Conservation (phyloP, 768 basidiomycete species). For the Boletellus sp. region DNA sequence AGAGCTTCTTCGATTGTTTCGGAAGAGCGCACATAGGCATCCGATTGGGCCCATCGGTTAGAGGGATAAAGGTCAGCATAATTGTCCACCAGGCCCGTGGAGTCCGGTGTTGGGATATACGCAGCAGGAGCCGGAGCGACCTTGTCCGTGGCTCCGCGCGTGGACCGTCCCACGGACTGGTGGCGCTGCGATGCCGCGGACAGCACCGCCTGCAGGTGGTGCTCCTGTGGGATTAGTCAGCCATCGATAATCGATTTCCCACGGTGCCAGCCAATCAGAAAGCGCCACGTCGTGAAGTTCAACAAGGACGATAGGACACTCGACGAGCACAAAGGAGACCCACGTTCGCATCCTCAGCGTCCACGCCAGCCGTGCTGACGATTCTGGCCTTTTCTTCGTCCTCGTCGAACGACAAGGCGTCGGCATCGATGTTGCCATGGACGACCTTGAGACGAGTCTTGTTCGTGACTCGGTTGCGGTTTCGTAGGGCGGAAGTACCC, state of each 20-base stretch:
- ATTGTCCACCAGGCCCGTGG: conserved; percentile 73
- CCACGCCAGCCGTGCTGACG: conserved; percentile 81
- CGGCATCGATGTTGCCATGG: conserved; percentile 77
- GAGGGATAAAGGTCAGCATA: conserved; percentile 41
- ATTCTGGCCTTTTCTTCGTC: conserved; percentile 83
- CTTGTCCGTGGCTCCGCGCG: conserved; percentile 34
- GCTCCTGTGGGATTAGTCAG: conserved; percentile 54
- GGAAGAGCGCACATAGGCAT: conserved; percentile 75
- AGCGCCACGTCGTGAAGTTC: conserved; percentile 39
- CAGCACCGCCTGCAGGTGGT: conserved; percentile 55
- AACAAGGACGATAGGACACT: conserved; percentile 41
- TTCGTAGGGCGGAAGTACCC: conserved; percentile 75
- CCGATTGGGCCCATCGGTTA: conserved; percentile 35
- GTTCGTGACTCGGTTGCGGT: conserved; percentile 89
- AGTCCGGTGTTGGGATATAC: conserved; percentile 92
- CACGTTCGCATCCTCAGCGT: conserved; percentile 92
- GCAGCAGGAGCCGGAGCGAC: conserved; percentile 45
- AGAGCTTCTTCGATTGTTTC: conserved; percentile 80
- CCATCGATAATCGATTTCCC: conserved; percentile 49
- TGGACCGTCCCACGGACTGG: conserved; percentile 34
- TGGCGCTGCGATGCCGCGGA: conserved; percentile 52
- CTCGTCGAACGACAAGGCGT: conserved; percentile 76
- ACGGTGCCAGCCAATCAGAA: conserved; percentile 45
- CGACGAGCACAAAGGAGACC: conserved; percentile 42
- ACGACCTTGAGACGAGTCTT: conserved; percentile 86